Evolutionary conservation across 2,329 filamentous ascomycete species (phyloP).

Genomic region (Xylaria digitata): DNA sequence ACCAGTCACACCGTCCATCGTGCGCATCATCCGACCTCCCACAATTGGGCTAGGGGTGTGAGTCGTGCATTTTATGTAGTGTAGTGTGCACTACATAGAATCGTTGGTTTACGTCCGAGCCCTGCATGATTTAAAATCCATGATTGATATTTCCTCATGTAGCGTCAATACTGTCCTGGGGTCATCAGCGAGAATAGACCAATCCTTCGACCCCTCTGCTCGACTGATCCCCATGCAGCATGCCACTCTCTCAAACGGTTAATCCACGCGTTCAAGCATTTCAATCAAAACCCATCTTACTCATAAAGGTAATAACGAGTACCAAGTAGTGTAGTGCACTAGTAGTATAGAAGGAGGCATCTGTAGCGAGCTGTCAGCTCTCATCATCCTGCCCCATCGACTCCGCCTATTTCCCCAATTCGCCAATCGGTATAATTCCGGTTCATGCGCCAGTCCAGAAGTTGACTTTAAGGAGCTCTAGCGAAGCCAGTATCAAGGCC

Average conservation of each 20-base stretch:
- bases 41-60: constrained; percentile 3
- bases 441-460: background rate
- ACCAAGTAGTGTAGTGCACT: background rate
- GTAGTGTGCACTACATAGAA: background rate
- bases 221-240: constrained; percentile 17
- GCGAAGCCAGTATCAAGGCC: constrained; percentile 12
- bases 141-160: constrained; percentile 17
- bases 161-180: background rate
- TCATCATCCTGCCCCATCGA: constrained; percentile 6
- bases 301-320: background rate
- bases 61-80: constrained; percentile 1
- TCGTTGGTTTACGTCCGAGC: background rate
- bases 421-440: constrained; percentile 38
- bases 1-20: too few relatives aligned
- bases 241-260: constrained; percentile 17
- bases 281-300: constrained; percentile 5
- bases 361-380: constrained; percentile 31
- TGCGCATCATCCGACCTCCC: constrained; percentile 8
- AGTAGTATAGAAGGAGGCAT: constrained; percentile 13
- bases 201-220: constrained; percentile 12
- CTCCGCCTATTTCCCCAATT: constrained; percentile 22
- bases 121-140: constrained; percentile 17
- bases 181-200: background rate
- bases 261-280: constrained; percentile 9
- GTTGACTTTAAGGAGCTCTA: constrained; percentile 13